Evolutionary conservation across 1,284 basidiomycete genomes (phyloP).

Genomic region (Caloboletus inedulis): DNA sequence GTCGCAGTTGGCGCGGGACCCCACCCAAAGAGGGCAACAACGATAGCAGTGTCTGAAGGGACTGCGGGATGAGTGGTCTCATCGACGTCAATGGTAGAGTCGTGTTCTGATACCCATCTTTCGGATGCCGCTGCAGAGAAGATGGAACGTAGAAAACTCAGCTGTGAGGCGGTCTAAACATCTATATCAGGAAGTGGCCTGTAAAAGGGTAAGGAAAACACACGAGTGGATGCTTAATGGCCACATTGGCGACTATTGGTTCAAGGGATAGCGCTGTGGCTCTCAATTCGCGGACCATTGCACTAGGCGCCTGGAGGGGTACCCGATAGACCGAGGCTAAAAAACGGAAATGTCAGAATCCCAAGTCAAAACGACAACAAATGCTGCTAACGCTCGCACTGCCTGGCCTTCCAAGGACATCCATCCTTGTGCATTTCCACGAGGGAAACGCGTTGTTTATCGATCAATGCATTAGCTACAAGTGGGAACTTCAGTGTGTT

Average conservation of each 20-base stretch:
- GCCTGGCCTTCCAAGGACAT: slow-evolving; percentile 75
- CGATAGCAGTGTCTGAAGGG: slow-evolving; percentile 51
- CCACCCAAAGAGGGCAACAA: slow-evolving; percentile 72
- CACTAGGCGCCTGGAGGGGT: slow-evolving; percentile 60
- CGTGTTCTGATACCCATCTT: slow-evolving; percentile 6
- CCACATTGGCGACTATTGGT: slow-evolving; percentile 48
- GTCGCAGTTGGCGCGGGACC: slow-evolving; percentile 44
- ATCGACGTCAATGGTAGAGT: slow-evolving; percentile 12
- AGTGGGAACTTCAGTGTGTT: slow-evolving; percentile 13
- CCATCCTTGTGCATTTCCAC: slow-evolving; percentile 72
- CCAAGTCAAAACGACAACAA: neutral
- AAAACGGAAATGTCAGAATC: slow-evolving; percentile 6
- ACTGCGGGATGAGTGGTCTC: slow-evolving; percentile 1
- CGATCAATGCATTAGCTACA: slow-evolving; percentile 61
- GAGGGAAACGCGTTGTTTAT: slow-evolving; percentile 63
- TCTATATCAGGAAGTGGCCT: slow-evolving; percentile 2
- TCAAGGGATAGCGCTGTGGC: slow-evolving; percentile 52
- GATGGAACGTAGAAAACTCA: slow-evolving; percentile 42
- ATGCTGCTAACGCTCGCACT: slow-evolving; percentile 62
- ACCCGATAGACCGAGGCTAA: slow-evolving; percentile 72
- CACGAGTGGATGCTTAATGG: slow-evolving; percentile 71
- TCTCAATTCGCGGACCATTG: slow-evolving; percentile 59
- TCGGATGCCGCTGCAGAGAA: slow-evolving; percentile 28
- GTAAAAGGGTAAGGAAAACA: slow-evolving; percentile 19
- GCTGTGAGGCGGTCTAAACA: slow-evolving; percentile 44